Evolutionary conservation across 2,329 filamentous ascomycete genomes (phyloP), one percentile per base, ranked within the genome.

Genomic region (Diaporthe ampelina): DNA sequence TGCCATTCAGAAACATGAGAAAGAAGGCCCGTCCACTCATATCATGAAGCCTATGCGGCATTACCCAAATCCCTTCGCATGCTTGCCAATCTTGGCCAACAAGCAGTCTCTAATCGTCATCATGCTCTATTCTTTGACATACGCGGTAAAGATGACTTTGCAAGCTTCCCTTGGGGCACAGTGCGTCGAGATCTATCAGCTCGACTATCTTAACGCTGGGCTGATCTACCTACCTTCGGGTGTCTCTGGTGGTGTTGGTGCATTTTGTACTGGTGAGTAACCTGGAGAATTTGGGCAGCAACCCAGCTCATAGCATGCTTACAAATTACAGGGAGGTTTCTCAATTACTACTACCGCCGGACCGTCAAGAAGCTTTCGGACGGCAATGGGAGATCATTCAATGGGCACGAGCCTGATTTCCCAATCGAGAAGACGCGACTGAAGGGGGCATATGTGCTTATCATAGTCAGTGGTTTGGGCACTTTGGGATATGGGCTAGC

Each of bases 41-140:
- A 45, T 63, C 9, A 7, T 63, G 24, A 63, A 63, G 24, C 58
- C 58, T 0, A 45, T 63, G 37, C 58, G 58, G 0, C 58, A 63
- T 7, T 63, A 63, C 26, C 77, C 76, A 7, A 78, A 77, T 56
- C 76, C 78, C 9, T 75, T 78, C n/a, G 75, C 70, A 26, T 78
- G 73, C 9, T 59, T 79, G 10, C 71, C 29, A 13, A 74, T 79
- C 21, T 52, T 76, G 13, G 40, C 72, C 19, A 63, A 63, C 37
- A 63, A 63, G 24, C 58, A 63, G 40, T 63, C 58, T 0, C 40
- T 63, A 9, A 21, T 63, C 1, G 58, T 63, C 24, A 63, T 63
- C 15, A 15, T 63, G 35, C 37, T 63, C 5, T 63, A 63, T 15
- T 63, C 58, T 6, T 29, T 63, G 2, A 63, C 58, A 0, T 63